Percentiles rank a stretch among this genome's conserved stretches.
These are phyloP conservation scores for Lagenidium giganteum DNA, from an alignment of 352 stramenopile species.

Conservation along the genomic window DNA sequence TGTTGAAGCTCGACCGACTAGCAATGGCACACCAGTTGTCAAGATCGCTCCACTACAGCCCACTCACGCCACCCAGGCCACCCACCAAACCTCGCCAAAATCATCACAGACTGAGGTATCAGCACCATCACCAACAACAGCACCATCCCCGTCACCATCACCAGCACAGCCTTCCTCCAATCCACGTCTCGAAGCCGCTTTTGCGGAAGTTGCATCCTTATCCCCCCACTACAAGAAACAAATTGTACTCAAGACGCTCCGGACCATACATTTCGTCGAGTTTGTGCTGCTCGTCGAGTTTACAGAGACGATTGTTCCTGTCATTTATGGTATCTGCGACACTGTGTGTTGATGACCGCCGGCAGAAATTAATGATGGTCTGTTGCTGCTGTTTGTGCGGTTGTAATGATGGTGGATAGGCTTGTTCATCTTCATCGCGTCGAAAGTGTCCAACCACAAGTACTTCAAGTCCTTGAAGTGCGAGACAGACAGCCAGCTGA, in stretches of 20 bases:
- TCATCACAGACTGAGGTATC: too few species aligned
- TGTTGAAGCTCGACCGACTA: too few species aligned
- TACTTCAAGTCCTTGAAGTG: slow-evolving; percentile 23
- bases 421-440: slow-evolving; percentile 22
- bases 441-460: slow-evolving; percentile 19
- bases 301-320: slow-evolving; percentile 19
- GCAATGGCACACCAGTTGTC: too few species aligned
- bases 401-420: too few species aligned
- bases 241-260: slow-evolving; percentile 13
- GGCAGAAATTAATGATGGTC: not conserved
- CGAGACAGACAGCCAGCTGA: slow-evolving; percentile 3
- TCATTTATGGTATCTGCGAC: slow-evolving; percentile 14
- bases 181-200: not conserved
- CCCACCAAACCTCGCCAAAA: too few species aligned
- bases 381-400: not conserved
- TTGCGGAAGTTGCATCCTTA: not conserved
- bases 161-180: not conserved
- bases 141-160: too few species aligned
- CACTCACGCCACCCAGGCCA: too few species aligned
- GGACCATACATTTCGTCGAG: slow-evolving; percentile 20
- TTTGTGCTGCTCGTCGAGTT: slow-evolving; percentile 24
- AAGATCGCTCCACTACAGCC: too few species aligned
- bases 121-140: too few species aligned
- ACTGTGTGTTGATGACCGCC: not conserved
- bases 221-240: slow-evolving; percentile 7